These are phyloP conservation scores for Claviceps arundinis DNA, from an alignment of 2,329 filamentous ascomycete genomes.

Conservation along the genomic window DNA sequence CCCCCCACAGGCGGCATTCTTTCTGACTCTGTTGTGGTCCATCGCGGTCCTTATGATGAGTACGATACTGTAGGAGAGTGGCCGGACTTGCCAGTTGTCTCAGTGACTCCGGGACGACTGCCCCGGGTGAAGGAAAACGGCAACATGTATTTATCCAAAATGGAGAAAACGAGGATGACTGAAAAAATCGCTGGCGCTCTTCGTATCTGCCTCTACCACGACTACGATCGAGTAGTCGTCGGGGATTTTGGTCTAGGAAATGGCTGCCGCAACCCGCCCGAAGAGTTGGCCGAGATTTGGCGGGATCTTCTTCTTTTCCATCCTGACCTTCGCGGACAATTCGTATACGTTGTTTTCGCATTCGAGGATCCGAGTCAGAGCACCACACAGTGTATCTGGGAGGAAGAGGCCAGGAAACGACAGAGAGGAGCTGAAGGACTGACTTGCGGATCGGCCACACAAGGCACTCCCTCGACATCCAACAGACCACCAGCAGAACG, in stretches of 20 bases:
- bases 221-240: constrained; percentile 44
- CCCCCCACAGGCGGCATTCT: constrained; percentile 56
- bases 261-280: constrained; percentile 49
- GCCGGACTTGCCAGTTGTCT: constrained; percentile 55
- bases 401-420: constrained; percentile 41
- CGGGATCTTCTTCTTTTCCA: constrained; percentile 50
- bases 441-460: constrained; percentile 19
- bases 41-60: constrained; percentile 54
- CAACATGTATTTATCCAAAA: constrained; percentile 56
- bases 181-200: constrained; percentile 61
- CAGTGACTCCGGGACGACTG: constrained; percentile 56
- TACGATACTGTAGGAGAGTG: constrained; percentile 45
- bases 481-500: constrained; percentile 11
- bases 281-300: constrained; percentile 53
- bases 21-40: constrained; percentile 59
- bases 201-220: constrained; percentile 51
- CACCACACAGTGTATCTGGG: constrained; percentile 38
- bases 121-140: constrained; percentile 58
- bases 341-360: constrained; percentile 48
- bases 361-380: constrained; percentile 46
- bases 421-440: constrained; percentile 19
- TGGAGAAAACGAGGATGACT: constrained; percentile 57
- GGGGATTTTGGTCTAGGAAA: constrained; percentile 54
- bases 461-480: constrained; percentile 12
- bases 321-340: constrained; percentile 47